Base-by-base conservation (phyloP, 495 filamentous ascomycete species). In the Penicillium soppii region DNA sequence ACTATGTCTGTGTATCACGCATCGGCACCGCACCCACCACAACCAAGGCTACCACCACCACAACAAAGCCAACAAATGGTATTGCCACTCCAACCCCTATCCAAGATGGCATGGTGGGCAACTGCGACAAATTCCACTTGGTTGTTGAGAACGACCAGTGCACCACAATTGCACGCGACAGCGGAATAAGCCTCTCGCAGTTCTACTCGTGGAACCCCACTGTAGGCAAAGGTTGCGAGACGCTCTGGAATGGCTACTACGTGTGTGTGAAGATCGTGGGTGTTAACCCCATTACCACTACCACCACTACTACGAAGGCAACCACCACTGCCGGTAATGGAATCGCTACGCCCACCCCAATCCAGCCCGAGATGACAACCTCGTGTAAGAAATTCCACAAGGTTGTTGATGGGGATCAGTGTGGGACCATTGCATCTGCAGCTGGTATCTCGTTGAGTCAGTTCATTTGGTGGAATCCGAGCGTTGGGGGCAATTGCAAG, bases 1-100 rank as follows among this genome's bases (percentile, higher is more conserved):
- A 57, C 42, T 57, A 57, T 35, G 49, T 57, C 40, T 58, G 51
- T 33, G 44, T 58, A 9, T 21, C 13, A 5, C n/a, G 5, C 23
- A 30, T 46, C 21, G 43, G 43, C 29, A 21, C 21, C 7, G 13
- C 27, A 12, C 27, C 43, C n/a, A 36, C 25, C 6, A 22, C 26
- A 22, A 47, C 43, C 7, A 39, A 16, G 7, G 17, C 37, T 6
- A 39, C 37, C 5, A 39, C 37, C 37, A 13, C 37, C 8, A n/a
- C n/a, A n/a, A n/a, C n/a, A n/a, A n/a, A n/a, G n/a, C n/a, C n/a
- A n/a, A 10, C 15, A 21, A 39, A 22, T 12, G 37, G 19, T 12
- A 39, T 39, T 13, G 10, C 19, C 16, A 39, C 37, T 12, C 37
- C 37, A 3, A 39, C 37, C 7, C 37, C 37, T 7, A 39, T 17